These are phyloP conservation scores for Begonia masoniana DNA, from an alignment of 306 rosid species.

Conservation along the genomic window DNA sequence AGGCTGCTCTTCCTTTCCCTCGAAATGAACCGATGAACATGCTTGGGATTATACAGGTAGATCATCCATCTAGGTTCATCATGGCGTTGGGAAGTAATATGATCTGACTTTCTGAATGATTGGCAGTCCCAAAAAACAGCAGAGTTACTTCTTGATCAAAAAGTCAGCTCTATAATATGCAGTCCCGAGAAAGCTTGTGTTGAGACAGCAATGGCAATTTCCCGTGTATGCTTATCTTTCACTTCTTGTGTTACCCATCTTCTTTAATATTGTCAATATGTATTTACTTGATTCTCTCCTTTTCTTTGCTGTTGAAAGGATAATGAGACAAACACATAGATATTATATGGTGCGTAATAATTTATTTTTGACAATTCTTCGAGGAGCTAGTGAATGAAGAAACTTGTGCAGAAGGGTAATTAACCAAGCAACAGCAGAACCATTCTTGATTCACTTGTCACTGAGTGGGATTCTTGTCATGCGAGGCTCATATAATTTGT, in stretches of 20 bases:
- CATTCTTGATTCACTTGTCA: no score
- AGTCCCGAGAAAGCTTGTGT: conserved; percentile 59
- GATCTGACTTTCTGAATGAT: conserved; percentile 17
- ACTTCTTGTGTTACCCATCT: conserved; percentile 4
- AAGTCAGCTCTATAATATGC: conserved; percentile 51
- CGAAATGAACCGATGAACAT: conserved; percentile 64
- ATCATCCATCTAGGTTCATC: conserved; percentile 8
- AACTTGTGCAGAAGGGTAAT: no score
- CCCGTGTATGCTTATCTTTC: conserved; percentile 44
- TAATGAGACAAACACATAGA: no score
- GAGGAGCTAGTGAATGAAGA: no score
- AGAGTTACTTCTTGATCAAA: conserved; percentile 81
- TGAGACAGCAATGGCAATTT: conserved; percentile 60
- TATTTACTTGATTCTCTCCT: no score
- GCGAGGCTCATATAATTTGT: no score
- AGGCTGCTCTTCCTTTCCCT: conserved; percentile 31
- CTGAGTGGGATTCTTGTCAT: no score
- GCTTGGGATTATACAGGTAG: conserved; percentile 84
- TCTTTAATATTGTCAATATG: conserved; percentile 2
- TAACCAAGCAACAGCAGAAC: no score
- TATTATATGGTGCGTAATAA: no score
- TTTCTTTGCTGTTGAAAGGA: no score
- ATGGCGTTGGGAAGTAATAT: conserved; percentile 11
- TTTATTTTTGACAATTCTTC: no score
- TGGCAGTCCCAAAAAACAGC: conserved; percentile 89